Conservation (phyloP, 169 alveolate species). For the Cystoisospora suis region DNA sequence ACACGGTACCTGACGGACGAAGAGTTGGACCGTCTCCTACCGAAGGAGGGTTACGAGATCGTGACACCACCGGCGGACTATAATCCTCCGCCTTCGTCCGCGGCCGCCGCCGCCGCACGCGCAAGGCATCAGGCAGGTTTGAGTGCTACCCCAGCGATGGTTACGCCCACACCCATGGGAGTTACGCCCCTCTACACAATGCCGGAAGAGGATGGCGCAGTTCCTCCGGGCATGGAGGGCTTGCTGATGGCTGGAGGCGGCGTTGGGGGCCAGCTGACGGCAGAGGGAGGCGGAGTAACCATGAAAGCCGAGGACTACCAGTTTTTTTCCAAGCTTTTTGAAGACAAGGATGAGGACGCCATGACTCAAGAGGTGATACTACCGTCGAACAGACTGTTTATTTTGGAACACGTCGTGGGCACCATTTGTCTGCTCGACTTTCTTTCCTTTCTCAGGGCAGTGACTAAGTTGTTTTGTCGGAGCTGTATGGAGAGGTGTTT, state of each 20-base stretch:
- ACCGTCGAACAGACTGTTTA: conserved; percentile 61
- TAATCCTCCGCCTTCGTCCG: conserved; percentile 71
- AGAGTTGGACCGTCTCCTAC: conserved; percentile 93
- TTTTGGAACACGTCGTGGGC: conserved; percentile 67
- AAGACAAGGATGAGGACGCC: conserved; percentile 50
- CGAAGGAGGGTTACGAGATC: conserved; percentile 91
- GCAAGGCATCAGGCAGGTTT: conserved; percentile 57
- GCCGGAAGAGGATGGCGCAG: conserved; percentile 80
- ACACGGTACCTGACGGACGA: conserved; percentile 91
- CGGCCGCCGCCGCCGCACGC: conserved; percentile 65
- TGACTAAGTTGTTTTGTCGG: too few relatives aligned
- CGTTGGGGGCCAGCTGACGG: conserved; percentile 48
- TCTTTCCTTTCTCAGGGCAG: too few relatives aligned
- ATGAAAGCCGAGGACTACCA: conserved; percentile 72
- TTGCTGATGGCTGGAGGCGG: conserved; percentile 40
- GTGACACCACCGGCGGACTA: conserved; percentile 90
- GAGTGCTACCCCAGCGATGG: conserved; percentile 66
- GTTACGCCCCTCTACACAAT: conserved; percentile 80
- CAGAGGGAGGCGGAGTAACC: conserved; percentile 69
- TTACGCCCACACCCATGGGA: conserved; percentile 72
- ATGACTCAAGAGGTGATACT: conserved; percentile 64
- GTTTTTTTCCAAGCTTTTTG: conserved; percentile 61
- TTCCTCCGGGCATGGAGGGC: conserved; percentile 35
- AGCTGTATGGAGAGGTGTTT: too few relatives aligned
- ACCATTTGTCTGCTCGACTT: too few relatives aligned